These are phyloP conservation scores for Podaxis carcinomalis DNA, from an alignment of 768 basidiomycete genomes.

Conservation along the genomic window DNA sequence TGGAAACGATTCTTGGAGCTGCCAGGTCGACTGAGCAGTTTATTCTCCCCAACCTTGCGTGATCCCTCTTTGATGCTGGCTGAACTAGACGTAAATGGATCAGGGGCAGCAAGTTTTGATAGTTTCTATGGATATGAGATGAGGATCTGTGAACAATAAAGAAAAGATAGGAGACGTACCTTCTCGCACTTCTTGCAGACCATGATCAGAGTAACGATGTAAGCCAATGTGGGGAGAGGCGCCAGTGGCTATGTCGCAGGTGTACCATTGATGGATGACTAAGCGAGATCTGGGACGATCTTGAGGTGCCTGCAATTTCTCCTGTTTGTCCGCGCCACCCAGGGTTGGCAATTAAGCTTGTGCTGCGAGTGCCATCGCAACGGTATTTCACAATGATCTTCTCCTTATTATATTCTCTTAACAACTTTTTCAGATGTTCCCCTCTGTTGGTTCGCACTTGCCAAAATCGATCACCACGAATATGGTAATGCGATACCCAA, in stretches of 20 bases:
- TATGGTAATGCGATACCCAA: slow-evolving; percentile 37
- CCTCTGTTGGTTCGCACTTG: slow-evolving; percentile 29
- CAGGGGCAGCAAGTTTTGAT: slow-evolving; percentile 85
- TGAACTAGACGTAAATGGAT: slow-evolving; percentile 77
- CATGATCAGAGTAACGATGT: slow-evolving; percentile 40
- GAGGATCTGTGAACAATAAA: slow-evolving; percentile 14
- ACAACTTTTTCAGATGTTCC: slow-evolving; percentile 21
- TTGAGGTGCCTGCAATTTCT: background rate
- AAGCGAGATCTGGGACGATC: slow-evolving; percentile 13
- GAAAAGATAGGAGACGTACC: slow-evolving; percentile 34
- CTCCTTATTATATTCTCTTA: slow-evolving; percentile 30
- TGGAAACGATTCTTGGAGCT: slow-evolving; percentile 75
- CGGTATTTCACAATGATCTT: slow-evolving; percentile 31
- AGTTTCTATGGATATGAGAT: slow-evolving; percentile 62
- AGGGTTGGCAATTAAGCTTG: slow-evolving; percentile 7
- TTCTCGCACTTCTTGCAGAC: slow-evolving; percentile 87
- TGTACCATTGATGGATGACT: slow-evolving; percentile 4
- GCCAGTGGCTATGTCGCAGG: slow-evolving; percentile 10
- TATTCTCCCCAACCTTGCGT: slow-evolving; percentile 82
- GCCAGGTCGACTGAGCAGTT: slow-evolving; percentile 66
- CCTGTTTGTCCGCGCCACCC: background rate
- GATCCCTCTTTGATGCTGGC: slow-evolving; percentile 74
- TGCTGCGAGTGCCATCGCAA: slow-evolving; percentile 25
- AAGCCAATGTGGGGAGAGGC: slow-evolving; percentile 14
- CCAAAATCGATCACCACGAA: slow-evolving; percentile 29